Evolutionary conservation across 2,329 filamentous ascomycete genomes (phyloP).

Genomic region (Nemania sp.): DNA sequence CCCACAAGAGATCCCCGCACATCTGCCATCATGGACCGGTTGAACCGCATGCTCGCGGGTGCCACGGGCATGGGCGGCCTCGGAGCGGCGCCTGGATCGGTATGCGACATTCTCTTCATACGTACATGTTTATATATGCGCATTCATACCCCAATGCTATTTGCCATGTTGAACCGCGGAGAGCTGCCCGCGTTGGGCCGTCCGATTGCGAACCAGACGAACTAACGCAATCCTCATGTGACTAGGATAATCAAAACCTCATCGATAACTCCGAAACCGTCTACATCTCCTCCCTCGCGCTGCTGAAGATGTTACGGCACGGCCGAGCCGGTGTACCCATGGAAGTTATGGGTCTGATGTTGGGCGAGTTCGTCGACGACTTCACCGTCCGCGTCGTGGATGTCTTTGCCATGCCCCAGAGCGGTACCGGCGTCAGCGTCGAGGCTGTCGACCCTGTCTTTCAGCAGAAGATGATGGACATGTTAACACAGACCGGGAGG

Average conservation of each 20-base stretch:
- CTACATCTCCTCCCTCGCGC: slow-evolving; percentile 95
- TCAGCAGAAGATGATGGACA: slow-evolving; percentile 99
- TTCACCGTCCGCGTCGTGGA: slow-evolving; percentile 98
- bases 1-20: slow-evolving; percentile 13
- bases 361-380: slow-evolving; percentile 98
- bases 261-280: slow-evolving; percentile 99
- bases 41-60: slow-evolving; percentile 85
- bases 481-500: slow-evolving; percentile 96
- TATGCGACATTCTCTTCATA: slow-evolving; percentile 46
- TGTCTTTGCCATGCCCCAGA: slow-evolving; percentile 99
- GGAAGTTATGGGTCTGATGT: slow-evolving; percentile 99
- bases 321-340: slow-evolving; percentile 97
- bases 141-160: not conserved
- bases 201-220: not conserved
- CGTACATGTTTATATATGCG: too few species aligned
- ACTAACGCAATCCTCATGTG: slow-evolving; percentile 7
- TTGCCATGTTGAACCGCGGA: not conserved
- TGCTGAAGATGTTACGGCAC: slow-evolving; percentile 98
- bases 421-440: slow-evolving; percentile 95
- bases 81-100: slow-evolving; percentile 63
- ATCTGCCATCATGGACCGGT: slow-evolving; percentile 74
- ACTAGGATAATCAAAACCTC: slow-evolving; percentile 82
- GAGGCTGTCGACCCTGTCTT: slow-evolving; percentile 98
- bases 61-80: slow-evolving; percentile 68
- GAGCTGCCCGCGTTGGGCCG: not conserved